phyloP scores from a whole-genome alignment of 805 yeast species.

The Candida michaelii region DNA sequence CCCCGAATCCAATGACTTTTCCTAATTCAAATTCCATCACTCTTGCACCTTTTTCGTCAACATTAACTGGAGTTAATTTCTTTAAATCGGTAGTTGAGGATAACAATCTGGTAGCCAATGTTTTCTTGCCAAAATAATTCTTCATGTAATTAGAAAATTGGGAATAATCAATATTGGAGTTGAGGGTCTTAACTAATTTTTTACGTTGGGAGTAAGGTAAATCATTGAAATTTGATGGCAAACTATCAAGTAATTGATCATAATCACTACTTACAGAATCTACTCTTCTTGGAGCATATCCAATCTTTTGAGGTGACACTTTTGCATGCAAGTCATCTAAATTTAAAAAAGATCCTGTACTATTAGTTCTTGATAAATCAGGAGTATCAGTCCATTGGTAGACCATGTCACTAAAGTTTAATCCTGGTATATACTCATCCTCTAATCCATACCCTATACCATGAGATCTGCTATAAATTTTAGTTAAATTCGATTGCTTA shows the following conservation, averaged over 20 bases:
- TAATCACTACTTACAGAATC: slow-evolving; percentile 24
- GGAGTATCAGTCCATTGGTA: slow-evolving; percentile 44
- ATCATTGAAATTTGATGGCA: slow-evolving; percentile 55
- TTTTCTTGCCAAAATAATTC: slow-evolving; percentile 33
- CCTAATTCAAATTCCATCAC: slow-evolving; percentile 67
- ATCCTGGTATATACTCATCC: slow-evolving; percentile 76
- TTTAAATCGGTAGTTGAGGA: slow-evolving; percentile 39
- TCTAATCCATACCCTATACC: slow-evolving; percentile 50
- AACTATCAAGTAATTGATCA: slow-evolving; percentile 38
- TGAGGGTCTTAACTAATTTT: slow-evolving; percentile 38
- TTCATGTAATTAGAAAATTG: slow-evolving; percentile 43
- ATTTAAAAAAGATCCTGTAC: slow-evolving; percentile 40
- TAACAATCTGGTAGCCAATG: slow-evolving; percentile 41
- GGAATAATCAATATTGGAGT: slow-evolving; percentile 42
- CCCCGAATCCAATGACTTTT: slow-evolving; percentile 80
- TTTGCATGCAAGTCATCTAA: slow-evolving; percentile 42
- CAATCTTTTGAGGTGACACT: slow-evolving; percentile 44
- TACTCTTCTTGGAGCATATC: slow-evolving; percentile 6
- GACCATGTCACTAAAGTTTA: slow-evolving; percentile 53
- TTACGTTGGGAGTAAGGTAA: slow-evolving; percentile 64
- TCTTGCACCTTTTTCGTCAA: slow-evolving; percentile 67
- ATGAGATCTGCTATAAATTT: slow-evolving; percentile 35
- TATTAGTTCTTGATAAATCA: slow-evolving; percentile 16
- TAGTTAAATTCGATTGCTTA: slow-evolving; percentile 12
- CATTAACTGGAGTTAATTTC: slow-evolving; percentile 36